Base-by-base conservation (phyloP, 2,329 filamentous ascomycete species). In the Microascus cirrosus region DNA sequence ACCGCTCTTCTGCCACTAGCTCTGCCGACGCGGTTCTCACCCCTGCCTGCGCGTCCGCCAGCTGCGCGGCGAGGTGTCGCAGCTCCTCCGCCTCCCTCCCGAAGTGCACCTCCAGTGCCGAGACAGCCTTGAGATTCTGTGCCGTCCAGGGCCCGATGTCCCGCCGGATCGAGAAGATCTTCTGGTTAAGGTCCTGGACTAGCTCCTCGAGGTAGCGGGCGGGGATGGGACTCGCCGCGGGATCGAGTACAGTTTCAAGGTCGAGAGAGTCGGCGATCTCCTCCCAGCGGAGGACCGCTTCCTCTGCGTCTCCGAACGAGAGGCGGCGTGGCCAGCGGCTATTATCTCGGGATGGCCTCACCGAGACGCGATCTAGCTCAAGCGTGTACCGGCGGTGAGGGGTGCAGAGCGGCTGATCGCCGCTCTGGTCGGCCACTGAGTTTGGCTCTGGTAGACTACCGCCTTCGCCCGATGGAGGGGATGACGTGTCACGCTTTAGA, bases 281-380 rank as follows among this genome's bases (percentile, higher is more conserved):
- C 5, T 80, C 74, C 87, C 87, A 91, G 18, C 73, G 75, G 1
- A 91, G 72, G 8, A 92, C 73, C n/a, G 84, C 87, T 60, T 90
- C 86, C 70, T 89, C 87, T 1, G 86, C 88, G 52, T 86, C 79
- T 59, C 85, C 84, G 68, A 92, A 92, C 3, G 87, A 91, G 61
- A 92, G 77, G 51, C 87, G 81, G 1, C 87, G 83, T 1, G 87
- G 82, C 81, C 85, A 89, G 59, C 81, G 81, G 32, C 77, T 76
- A 61, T 88, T 84, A 60, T 82, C 78, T 1, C 74, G 69, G 7
- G 60, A 61, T 1, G 59, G 70, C 56, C 63, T 68, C 34, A 67
- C 65, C 28, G 64, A 60, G 3, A 68, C 59, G 8, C 67, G 68
- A 0, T 68, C 65, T 1, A 68, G 66, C 4, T 75, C 72, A 45